Percentiles rank a stretch among this genome's conserved stretches.
These are phyloP conservation scores for Hymenotorrendiella dingleyae DNA, from an alignment of 2,329 filamentous ascomycete species.

Conservation along the genomic window DNA sequence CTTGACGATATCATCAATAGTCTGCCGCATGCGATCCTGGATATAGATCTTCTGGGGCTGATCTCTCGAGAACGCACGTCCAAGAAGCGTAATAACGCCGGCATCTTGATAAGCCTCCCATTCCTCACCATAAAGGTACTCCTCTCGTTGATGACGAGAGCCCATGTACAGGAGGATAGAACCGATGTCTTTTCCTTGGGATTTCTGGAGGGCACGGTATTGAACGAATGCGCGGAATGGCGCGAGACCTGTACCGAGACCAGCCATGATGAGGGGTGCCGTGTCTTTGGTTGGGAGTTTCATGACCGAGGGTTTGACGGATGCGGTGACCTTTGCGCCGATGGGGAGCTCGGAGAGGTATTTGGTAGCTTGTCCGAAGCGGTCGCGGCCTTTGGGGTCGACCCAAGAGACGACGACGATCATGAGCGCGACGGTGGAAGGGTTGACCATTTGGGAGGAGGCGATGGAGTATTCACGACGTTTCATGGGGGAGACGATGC, in stretches of 20 bases:
- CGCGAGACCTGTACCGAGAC: slow-evolving; percentile 93
- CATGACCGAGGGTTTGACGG: slow-evolving; percentile 98
- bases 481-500: slow-evolving; percentile 87
- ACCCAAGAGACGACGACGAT: slow-evolving; percentile 97
- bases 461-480: slow-evolving; percentile 98
- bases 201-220: slow-evolving; percentile 95
- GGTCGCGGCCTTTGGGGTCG: slow-evolving; percentile 78
- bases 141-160: slow-evolving; percentile 92
- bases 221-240: slow-evolving; percentile 99
- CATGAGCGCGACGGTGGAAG: slow-evolving; percentile 85
- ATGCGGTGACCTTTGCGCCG: slow-evolving; percentile 78
- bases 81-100: slow-evolving; percentile 89
- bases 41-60: slow-evolving; percentile 99
- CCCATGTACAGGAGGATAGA: slow-evolving; percentile 94
- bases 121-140: slow-evolving; percentile 98
- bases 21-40: slow-evolving; percentile 94
- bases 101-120: slow-evolving; percentile 98
- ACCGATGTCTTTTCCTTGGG: slow-evolving; percentile 93
- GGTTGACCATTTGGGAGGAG: slow-evolving; percentile 90
- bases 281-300: slow-evolving; percentile 86
- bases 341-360: slow-evolving; percentile 74
- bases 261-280: slow-evolving; percentile 96
- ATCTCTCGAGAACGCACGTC: slow-evolving; percentile 90
- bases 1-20: slow-evolving; percentile 71
- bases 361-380: slow-evolving; percentile 87